phyloP scores from a whole-genome alignment of 306 rosid species.

The Dryas octopetala region DNA sequence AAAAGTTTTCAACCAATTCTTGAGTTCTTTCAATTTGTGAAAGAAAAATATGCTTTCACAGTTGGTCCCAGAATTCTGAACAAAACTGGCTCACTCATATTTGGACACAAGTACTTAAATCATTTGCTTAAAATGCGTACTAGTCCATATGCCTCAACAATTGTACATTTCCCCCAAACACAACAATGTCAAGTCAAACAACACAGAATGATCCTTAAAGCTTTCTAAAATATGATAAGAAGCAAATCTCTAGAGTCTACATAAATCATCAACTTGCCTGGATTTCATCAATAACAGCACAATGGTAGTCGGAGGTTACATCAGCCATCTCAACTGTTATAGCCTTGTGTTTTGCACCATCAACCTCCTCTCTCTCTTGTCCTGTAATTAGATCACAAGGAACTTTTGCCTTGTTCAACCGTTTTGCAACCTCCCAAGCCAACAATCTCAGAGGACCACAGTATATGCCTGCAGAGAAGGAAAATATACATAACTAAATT shows the following conservation, averaged over 20 bases:
- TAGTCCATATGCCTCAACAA: constrained; percentile 1
- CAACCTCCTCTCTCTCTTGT: constrained; percentile 84
- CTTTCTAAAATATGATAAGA: constrained; percentile 10
- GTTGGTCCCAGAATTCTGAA: too few relatives aligned
- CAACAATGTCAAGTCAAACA: background rate
- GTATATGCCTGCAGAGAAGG: constrained; percentile 63
- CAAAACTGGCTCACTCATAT: background rate
- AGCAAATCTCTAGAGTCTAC: constrained; percentile 22
- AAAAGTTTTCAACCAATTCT: too few relatives aligned
- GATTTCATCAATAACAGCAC: constrained; percentile 92
- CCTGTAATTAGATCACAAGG: constrained; percentile 89
- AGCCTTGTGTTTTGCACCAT: constrained; percentile 85
- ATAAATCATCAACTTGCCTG: constrained; percentile 62
- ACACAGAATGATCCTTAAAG: constrained; percentile 8
- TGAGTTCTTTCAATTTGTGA: too few relatives aligned
- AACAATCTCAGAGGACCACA: constrained; percentile 96
- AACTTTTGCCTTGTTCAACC: constrained; percentile 85
- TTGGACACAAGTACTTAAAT: background rate
- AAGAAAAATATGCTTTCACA: too few relatives aligned
- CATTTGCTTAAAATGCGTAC: background rate
- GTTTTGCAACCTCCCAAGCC: constrained; percentile 96
- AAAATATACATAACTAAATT: constrained; percentile 15
- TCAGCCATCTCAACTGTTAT: constrained; percentile 98
- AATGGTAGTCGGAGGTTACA: constrained; percentile 61
- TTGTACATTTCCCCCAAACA: background rate